phyloP scores from a whole-genome alignment of 257 asterid genomes.

The Verbascum thapsus region DNA sequence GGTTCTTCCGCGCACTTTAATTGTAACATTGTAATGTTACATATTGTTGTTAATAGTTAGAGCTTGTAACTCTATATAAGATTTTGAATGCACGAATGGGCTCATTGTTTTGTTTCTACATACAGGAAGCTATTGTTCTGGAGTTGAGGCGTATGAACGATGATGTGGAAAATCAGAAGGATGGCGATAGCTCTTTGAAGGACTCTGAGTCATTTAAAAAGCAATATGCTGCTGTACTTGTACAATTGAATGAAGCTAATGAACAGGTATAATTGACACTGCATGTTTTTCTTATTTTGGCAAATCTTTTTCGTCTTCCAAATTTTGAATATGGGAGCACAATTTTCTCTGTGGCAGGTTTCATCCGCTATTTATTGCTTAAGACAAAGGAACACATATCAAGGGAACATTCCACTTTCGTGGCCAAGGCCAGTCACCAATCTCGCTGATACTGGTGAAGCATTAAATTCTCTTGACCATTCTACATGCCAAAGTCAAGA shows the following conservation, averaged over 20 bases:
- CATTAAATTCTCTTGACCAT: slow-evolving; percentile 40
- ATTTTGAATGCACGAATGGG: neutral
- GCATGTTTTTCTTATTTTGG: slow-evolving; percentile 7
- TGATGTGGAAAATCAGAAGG: slow-evolving; percentile 62
- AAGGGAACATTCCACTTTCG: slow-evolving; percentile 44
- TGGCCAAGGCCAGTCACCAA: slow-evolving; percentile 45
- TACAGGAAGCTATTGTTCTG: slow-evolving; percentile 78
- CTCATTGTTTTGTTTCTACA: slow-evolving; percentile 34
- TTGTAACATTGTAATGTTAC: neutral
- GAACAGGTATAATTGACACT: slow-evolving; percentile 56
- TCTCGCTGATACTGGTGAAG: slow-evolving; percentile 40
- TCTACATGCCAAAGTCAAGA: slow-evolving; percentile 49
- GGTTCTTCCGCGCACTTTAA: neutral
- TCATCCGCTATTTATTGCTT: slow-evolving; percentile 59
- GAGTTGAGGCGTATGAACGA: slow-evolving; percentile 86
- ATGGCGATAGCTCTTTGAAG: slow-evolving; percentile 53
- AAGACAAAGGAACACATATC: slow-evolving; percentile 79
- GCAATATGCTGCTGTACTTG: slow-evolving; percentile 81
- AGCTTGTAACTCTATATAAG: slow-evolving; percentile 2
- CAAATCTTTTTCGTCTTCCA: neutral
- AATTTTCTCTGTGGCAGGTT: slow-evolving; percentile 48
- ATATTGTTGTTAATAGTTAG: slow-evolving; percentile 13
- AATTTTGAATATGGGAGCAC: neutral
- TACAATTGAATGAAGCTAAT: slow-evolving; percentile 70
- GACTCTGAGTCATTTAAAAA: slow-evolving; percentile 75